Percentiles rank a stretch among this genome's conserved stretches.
Conservation (phyloP, 331 rosid species). For the Malus hybrid region DNA sequence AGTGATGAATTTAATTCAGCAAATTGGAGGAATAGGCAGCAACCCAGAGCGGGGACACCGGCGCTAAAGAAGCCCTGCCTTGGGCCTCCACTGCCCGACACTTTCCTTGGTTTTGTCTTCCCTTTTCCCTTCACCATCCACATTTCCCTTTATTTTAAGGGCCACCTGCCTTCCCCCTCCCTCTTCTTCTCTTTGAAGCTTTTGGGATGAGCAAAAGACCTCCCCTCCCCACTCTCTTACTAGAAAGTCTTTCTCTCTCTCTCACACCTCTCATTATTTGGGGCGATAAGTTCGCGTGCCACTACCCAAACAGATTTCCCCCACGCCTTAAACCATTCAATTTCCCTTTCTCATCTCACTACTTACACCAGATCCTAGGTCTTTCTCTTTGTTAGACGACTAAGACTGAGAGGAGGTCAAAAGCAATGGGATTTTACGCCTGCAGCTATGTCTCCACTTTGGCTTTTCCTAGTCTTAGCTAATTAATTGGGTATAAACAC, state of each 20-base stretch:
- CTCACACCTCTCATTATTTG: slow-evolving; percentile 55
- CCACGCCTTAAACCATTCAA: slow-evolving; percentile 77
- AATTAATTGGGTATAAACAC: no score
- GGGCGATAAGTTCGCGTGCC: slow-evolving; percentile 95
- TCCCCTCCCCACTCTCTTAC: background rate
- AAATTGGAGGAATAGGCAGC: slow-evolving; percentile 22
- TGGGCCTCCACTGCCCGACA: slow-evolving; percentile 72
- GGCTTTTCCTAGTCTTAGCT: no score
- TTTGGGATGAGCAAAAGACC: slow-evolving; percentile 53
- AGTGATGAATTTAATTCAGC: background rate
- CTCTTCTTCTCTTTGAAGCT: slow-evolving; percentile 18
- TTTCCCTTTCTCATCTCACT: slow-evolving; percentile 22
- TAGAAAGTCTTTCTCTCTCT: slow-evolving; percentile 5
- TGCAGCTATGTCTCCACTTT: background rate
- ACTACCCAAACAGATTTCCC: slow-evolving; percentile 59
- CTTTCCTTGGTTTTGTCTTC: slow-evolving; percentile 67
- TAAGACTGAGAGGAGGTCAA: slow-evolving; percentile 21
- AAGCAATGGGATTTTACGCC: slow-evolving; percentile 11
- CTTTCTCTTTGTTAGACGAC: slow-evolving; percentile 1
- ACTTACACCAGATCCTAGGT: slow-evolving; percentile 88
- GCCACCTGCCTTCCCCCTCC: background rate
- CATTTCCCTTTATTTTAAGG: background rate
- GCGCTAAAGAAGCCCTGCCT: slow-evolving; percentile 89
- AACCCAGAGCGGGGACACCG: slow-evolving; percentile 83
- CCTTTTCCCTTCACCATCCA: slow-evolving; percentile 2